A percentile compares a stretch with the other conserved stretches of the same genome.
These are phyloP conservation scores for Viridothelium virens DNA, from an alignment of 495 filamentous ascomycete species.

Conservation along the genomic window DNA sequence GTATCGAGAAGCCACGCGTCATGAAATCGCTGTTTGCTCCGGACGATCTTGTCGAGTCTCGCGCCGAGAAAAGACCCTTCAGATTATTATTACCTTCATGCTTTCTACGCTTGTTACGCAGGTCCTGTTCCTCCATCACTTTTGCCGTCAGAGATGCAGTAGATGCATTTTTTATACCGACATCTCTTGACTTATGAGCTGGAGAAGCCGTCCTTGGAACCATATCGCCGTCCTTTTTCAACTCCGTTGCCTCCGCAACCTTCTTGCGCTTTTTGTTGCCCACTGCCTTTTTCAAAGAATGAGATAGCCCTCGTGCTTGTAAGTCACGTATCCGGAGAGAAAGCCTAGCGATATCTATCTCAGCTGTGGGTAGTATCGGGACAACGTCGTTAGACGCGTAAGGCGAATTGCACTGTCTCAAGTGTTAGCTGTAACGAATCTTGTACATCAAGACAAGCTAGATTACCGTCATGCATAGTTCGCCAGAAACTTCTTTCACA, in stretches of 20 bases:
- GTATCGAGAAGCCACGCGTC: slow-evolving; percentile 65
- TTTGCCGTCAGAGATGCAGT: slow-evolving; percentile 78
- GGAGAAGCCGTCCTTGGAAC: slow-evolving; percentile 15
- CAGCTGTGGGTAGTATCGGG: slow-evolving; percentile 64
- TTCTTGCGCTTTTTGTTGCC: slow-evolving; percentile 71
- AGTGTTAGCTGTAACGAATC: slow-evolving; percentile 4
- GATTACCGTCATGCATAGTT: slow-evolving; percentile 54
- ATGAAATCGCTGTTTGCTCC: slow-evolving; percentile 63
- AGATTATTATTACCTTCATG: slow-evolving; percentile 60
- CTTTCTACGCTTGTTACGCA: slow-evolving; percentile 71
- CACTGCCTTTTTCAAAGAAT: slow-evolving; percentile 76
- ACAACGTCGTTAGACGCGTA: slow-evolving; percentile 76
- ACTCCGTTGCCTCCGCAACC: slow-evolving; percentile 29
- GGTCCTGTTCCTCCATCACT: slow-evolving; percentile 77
- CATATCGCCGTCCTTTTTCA: slow-evolving; percentile 9
- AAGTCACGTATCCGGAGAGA: slow-evolving; percentile 56
- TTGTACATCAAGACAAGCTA: background rate
- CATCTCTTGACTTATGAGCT: slow-evolving; percentile 1
- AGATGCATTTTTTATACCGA: slow-evolving; percentile 72
- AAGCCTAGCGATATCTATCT: slow-evolving; percentile 62
- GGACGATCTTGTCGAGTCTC: slow-evolving; percentile 37
- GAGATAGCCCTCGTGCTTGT: slow-evolving; percentile 63
- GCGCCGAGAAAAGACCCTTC: slow-evolving; percentile 58
- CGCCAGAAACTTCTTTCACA: slow-evolving; percentile 64
- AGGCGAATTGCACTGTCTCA: slow-evolving; percentile 58